Evolutionary conservation across 2,329 filamentous ascomycete species (phyloP).

Genomic region (Coniochaeta ligniaria): DNA sequence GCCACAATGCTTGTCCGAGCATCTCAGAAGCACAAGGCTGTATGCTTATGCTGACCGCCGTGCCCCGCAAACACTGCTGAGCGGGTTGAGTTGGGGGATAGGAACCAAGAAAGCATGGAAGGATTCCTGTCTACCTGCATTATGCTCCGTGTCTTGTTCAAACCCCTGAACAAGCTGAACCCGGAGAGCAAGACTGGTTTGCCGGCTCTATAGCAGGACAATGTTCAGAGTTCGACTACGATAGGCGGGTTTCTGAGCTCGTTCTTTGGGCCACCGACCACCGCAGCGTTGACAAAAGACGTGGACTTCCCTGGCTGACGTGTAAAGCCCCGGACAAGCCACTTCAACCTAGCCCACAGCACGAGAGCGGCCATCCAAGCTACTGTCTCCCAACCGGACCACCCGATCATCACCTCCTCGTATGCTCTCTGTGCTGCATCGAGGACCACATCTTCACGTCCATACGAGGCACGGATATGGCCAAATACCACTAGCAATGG

Average conservation of each 20-base stretch:
- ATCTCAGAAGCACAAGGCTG: not conserved
- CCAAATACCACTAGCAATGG: conserved; percentile 15
- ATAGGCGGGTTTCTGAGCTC: conserved; percentile 5
- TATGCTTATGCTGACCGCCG: not conserved
- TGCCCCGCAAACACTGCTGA: not conserved
- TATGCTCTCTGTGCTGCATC: conserved; percentile 10
- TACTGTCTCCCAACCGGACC: conserved; percentile 11
- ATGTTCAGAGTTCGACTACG: conserved; percentile 2
- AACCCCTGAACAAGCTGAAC: too few species aligned
- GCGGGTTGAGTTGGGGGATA: too few species aligned
- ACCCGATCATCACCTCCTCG: conserved; percentile 13
- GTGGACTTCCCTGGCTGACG: not conserved
- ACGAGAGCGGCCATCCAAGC: conserved; percentile 10
- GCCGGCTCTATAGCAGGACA: not conserved
- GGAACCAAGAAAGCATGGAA: too few species aligned
- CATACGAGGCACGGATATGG: conserved; percentile 16
- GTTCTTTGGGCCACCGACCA: conserved; percentile 4
- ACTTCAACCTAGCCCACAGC: not conserved
- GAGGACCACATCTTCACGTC: conserved; percentile 12
- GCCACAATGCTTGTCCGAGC: not conserved
- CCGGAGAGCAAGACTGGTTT: not conserved
- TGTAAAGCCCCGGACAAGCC: not conserved
- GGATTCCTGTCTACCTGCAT: too few species aligned
- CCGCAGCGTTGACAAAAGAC: conserved; percentile 8
- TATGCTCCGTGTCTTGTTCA: too few species aligned